phyloP scores from a whole-genome alignment of 495 filamentous ascomycete species.

The Podospora sp. region DNA sequence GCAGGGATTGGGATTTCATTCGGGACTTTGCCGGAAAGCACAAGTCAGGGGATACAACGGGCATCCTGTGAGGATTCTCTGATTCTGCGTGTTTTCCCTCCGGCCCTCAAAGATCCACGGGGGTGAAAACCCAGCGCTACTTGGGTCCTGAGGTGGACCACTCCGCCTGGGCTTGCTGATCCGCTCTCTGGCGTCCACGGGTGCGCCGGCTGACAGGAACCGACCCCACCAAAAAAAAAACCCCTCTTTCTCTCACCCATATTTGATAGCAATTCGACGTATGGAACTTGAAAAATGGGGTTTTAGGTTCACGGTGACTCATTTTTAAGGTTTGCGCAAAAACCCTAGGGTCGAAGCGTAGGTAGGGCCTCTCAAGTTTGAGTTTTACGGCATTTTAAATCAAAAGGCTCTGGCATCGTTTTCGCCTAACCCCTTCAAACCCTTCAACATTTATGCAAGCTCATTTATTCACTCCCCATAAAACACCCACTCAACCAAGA shows the following conservation, averaged over 20 bases:
- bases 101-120: background rate
- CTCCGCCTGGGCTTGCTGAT: conserved; percentile 1
- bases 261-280: conserved; percentile 2
- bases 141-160: conserved; percentile 1
- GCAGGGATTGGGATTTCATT: conserved; percentile 36
- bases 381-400: background rate
- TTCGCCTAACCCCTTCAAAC: conserved; percentile 8
- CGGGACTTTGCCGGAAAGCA: conserved; percentile 22
- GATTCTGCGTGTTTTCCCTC: too few relatives aligned
- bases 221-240: too few relatives aligned
- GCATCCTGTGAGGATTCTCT: conserved; percentile 12
- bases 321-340: background rate
- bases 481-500: conserved; percentile 11
- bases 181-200: conserved; percentile 2
- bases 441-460: conserved; percentile 9
- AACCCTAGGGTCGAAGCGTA: background rate
- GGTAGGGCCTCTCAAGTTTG: background rate
- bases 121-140: background rate
- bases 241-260: conserved; percentile 6
- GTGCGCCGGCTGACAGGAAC: conserved; percentile 1
- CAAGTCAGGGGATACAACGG: conserved; percentile 18
- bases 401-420: conserved; percentile 8
- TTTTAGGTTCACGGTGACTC: conserved; percentile 4
- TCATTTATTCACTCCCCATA: conserved; percentile 7
- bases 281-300: background rate